These are phyloP conservation scores for Penicillium digitatum DNA, from an alignment of 2,329 filamentous ascomycete species.

Conservation along the genomic window DNA sequence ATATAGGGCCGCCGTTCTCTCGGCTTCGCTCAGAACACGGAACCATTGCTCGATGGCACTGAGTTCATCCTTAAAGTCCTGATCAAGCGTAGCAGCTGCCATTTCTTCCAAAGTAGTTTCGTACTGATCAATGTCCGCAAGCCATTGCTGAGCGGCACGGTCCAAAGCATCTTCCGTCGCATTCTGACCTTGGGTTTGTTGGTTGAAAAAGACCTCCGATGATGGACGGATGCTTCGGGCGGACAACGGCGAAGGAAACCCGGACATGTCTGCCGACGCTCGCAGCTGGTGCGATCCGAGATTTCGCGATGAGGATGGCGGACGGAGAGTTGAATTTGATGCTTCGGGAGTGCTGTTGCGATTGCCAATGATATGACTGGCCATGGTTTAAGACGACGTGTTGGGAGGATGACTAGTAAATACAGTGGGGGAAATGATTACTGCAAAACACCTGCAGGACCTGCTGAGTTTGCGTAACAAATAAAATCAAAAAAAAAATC, in stretches of 20 bases:
- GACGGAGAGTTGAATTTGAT: slow-evolving; percentile 73
- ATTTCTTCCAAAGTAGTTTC: slow-evolving; percentile 99
- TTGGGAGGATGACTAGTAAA: slow-evolving; percentile 28
- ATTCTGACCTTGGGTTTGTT: slow-evolving; percentile 63
- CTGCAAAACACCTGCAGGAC: slow-evolving; percentile 68
- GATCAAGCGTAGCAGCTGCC: slow-evolving; percentile 96
- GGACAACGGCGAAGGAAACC: slow-evolving; percentile 66
- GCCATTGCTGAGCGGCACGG: slow-evolving; percentile 95
- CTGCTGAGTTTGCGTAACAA: slow-evolving; percentile 58
- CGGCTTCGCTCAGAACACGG: slow-evolving; percentile 90
- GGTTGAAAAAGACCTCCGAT: slow-evolving; percentile 87
- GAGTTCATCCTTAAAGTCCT: slow-evolving; percentile 99
- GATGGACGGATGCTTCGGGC: slow-evolving; percentile 82
- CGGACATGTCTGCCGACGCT: slow-evolving; percentile 92
- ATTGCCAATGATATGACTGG: slow-evolving; percentile 69
- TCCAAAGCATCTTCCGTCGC: slow-evolving; percentile 81
- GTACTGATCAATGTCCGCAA: slow-evolving; percentile 97
- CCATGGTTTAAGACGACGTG: slow-evolving; percentile 42
- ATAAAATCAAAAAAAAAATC: slow-evolving; percentile 21
- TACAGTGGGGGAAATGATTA: slow-evolving; percentile 38
- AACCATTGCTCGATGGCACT: slow-evolving; percentile 99
- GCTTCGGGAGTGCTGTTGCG: slow-evolving; percentile 97
- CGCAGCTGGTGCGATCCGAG: slow-evolving; percentile 81
- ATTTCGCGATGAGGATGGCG: slow-evolving; percentile 76
- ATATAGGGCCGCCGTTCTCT: slow-evolving; percentile 91